Conservation (phyloP, 768 basidiomycete species). For the Leccinum imitatum region DNA sequence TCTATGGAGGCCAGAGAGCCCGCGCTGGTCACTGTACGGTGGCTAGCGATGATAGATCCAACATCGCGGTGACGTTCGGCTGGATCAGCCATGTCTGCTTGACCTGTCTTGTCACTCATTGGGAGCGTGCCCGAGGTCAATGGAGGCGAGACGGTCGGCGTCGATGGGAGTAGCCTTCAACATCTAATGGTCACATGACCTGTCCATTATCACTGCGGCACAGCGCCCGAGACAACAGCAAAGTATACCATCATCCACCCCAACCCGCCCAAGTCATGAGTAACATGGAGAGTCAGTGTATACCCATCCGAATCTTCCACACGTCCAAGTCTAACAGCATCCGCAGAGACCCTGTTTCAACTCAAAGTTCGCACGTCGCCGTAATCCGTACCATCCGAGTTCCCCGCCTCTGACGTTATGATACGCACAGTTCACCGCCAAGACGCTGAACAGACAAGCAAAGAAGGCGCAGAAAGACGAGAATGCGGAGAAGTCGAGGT, state of each 20-base stretch:
- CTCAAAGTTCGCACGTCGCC: slow-evolving; percentile 68
- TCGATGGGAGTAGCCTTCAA: no score
- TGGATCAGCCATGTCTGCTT: not conserved
- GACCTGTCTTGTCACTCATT: slow-evolving; percentile 4
- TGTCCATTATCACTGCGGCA: not conserved
- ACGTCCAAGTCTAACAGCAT: slow-evolving; percentile 1
- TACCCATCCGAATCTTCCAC: not conserved
- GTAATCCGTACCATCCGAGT: slow-evolving; percentile 7
- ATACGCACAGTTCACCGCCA: slow-evolving; percentile 85
- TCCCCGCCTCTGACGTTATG: slow-evolving; percentile 10
- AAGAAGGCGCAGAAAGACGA: slow-evolving; percentile 99
- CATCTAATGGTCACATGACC: slow-evolving; percentile 14
- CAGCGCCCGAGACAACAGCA: not conserved
- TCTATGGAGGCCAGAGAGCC: slow-evolving; percentile 44
- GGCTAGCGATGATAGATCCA: slow-evolving; percentile 36
- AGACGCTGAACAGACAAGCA: slow-evolving; percentile 90
- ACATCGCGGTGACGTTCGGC: slow-evolving; percentile 26
- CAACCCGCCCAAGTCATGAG: slow-evolving; percentile 49
- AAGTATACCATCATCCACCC: not conserved
- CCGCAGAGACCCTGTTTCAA: slow-evolving; percentile 93
- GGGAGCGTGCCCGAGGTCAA: not conserved
- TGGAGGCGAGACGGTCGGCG: not conserved
- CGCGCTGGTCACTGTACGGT: slow-evolving; percentile 33
- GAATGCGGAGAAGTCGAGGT: slow-evolving; percentile 75
- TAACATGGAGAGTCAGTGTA: slow-evolving; percentile 82